Evolutionary conservation across 139 green algal species (phyloP).

Genomic region (Micractinium conductrix): DNA sequence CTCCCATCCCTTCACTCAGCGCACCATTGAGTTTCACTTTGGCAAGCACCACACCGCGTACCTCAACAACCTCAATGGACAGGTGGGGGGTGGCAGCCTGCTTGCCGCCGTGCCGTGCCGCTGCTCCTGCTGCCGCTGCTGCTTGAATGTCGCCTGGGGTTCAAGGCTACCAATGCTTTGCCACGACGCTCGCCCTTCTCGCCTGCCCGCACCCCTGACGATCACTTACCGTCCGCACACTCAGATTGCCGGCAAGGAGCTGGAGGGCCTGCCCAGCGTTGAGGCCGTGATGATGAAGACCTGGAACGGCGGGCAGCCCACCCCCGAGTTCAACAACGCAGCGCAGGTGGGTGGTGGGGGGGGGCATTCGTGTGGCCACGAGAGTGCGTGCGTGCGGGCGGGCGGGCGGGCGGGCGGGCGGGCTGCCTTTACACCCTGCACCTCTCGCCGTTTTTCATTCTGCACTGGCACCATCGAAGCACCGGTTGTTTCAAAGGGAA

Average conservation of each 20-base stretch:
- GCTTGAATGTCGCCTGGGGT: neutral
- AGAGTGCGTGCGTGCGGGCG: too few relatives aligned
- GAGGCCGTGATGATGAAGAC: slow-evolving; percentile 66
- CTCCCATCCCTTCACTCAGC: too few relatives aligned
- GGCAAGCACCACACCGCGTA: slow-evolving; percentile 90
- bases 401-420: too few relatives aligned
- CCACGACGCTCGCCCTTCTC: too few relatives aligned
- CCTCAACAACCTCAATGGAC: slow-evolving; percentile 75
- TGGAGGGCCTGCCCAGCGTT: slow-evolving; percentile 68
- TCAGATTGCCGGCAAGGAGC: slow-evolving; percentile 79
- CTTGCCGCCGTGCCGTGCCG: too few relatives aligned
- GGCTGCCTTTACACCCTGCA: too few relatives aligned
- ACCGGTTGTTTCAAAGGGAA: too few relatives aligned
- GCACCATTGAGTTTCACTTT: slow-evolving; percentile 85
- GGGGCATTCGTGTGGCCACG: too few relatives aligned
- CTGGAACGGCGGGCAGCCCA: slow-evolving; percentile 91
- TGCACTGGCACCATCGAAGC: too few relatives aligned
- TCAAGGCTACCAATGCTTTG: neutral
- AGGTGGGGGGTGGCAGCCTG: neutral
- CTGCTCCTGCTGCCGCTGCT: neutral
- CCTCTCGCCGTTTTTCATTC: too few relatives aligned
- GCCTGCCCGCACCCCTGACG: too few relatives aligned
- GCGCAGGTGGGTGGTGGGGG: slow-evolving; percentile 68
- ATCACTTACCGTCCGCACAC: neutral
- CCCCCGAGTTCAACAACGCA: slow-evolving; percentile 94